Evolutionary conservation across 768 basidiomycete species (phyloP), one percentile per base, ranked within the genome.

Genomic region (Naganishia vaughanmartiniae): DNA sequence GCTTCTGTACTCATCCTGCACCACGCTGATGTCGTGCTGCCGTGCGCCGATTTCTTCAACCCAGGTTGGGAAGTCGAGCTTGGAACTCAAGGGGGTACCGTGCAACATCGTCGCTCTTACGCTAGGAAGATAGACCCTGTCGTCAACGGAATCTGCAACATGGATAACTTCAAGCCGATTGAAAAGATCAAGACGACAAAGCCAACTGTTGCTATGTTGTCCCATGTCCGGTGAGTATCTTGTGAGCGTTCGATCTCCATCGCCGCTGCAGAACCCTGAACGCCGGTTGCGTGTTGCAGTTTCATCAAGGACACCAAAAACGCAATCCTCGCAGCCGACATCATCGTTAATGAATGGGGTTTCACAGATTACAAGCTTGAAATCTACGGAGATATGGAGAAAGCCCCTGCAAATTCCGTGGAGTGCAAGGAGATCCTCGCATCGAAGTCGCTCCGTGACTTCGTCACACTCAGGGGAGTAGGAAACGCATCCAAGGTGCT

Each of bases 311-410:
- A 56, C 54, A 56, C 19, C 54, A 56, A 56, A 34, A 56, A 28
- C 28, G 54, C 54, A 11, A 56, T 56, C 54, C 54, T 56, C 54
- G 54, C 54, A 56, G 54, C 54, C 24, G 54, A 56, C 54, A 34
- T 56, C 28, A 56, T 56, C n/a, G 54, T 56, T 7, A 56, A 56
- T 34, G 54, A 56, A 56, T 56, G 54, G 54, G 54, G 54, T 34
- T 56, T 56, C 54, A 56, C 26, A 4, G 54, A 56, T 19, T 56
- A 56, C 33, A 28, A 34, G 33, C 54, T 56, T 28, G 33, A 34
- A 11, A 56, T 56, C 54, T 56, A 56, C 24, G 54, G 54, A 28
- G 54, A 56, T 34, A 56, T 56, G 54, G 54, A 56, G 28, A 56
- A 56, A 34, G 54, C 54, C 33, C 54, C 54, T 30, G 54, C 54